Percentiles rank a stretch among this genome's conserved stretches.
Conservation (phyloP, 768 basidiomycete genomes). For the Mycena chlorophos region DNA sequence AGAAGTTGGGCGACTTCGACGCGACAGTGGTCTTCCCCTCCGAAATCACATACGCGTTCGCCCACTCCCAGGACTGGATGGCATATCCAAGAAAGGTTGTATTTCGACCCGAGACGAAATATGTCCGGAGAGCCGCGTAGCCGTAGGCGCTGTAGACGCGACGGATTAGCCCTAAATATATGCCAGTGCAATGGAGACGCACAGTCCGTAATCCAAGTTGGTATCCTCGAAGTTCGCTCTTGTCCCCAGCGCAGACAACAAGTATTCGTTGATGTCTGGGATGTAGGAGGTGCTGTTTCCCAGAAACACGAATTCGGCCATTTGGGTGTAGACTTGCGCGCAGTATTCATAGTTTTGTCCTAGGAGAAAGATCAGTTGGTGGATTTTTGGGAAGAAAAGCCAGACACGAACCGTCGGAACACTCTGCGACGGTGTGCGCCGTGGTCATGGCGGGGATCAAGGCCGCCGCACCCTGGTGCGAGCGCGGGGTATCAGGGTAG, state of each 20-base stretch:
- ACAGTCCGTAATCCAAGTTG: background rate
- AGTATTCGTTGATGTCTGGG: background rate
- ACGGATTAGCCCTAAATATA: background rate
- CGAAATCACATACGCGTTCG: background rate
- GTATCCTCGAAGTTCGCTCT: background rate
- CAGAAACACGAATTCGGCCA: background rate
- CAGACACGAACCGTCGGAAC: too few species aligned
- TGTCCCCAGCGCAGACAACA: background rate
- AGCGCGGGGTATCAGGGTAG: background rate
- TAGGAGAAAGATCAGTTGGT: background rate
- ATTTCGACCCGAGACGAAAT: background rate
- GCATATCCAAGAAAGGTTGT: background rate
- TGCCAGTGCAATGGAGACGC: background rate
- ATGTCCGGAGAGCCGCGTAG: background rate
- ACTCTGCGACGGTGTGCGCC: background rate
- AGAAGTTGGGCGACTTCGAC: background rate
- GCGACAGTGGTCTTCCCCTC: background rate
- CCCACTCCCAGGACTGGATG: background rate
- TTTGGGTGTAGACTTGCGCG: background rate
- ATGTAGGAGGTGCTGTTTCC: background rate
- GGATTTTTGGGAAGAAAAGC: too few species aligned
- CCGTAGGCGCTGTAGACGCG: background rate
- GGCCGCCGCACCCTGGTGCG: background rate
- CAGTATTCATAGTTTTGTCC: background rate
- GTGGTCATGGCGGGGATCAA: background rate